These are phyloP conservation scores for Talinum fruticosum DNA, from an alignment of 148 eudicot genomes.

Conservation along the genomic window DNA sequence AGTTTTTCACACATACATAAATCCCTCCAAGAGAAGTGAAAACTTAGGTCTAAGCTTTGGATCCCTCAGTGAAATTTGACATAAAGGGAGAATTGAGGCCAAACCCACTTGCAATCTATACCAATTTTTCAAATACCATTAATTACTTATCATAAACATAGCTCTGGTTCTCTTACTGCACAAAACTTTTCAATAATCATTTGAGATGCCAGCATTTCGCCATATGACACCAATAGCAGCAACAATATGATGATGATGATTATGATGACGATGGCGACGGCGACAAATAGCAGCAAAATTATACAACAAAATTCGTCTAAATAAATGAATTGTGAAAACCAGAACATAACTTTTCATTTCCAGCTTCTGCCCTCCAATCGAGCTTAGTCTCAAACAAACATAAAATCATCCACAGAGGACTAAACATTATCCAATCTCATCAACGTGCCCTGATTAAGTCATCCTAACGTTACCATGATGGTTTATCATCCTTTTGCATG, in stretches of 20 bases:
- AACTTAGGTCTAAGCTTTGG: not conserved
- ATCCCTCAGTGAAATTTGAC: not conserved
- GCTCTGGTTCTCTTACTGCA: not conserved
- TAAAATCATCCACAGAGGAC: not conserved
- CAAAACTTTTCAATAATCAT: not conserved
- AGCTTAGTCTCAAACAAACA: not conserved
- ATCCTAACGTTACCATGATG: not conserved
- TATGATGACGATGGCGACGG: too few species aligned
- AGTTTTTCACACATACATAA: not conserved
- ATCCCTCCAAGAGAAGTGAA: not conserved
- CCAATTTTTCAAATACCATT: not conserved
- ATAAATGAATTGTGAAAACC: not conserved
- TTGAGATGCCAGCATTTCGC: not conserved
- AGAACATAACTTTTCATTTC: not conserved
- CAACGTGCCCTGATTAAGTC: not conserved
- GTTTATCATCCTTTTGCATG: not conserved
- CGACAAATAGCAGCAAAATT: not conserved
- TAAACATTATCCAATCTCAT: not conserved
- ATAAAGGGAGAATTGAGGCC: not conserved
- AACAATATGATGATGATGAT: too few species aligned
- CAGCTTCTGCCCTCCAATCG: not conserved
- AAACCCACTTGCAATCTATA: not conserved
- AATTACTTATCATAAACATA: not conserved
- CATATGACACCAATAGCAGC: not conserved
- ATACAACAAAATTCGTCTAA: not conserved